phyloP scores from a whole-genome alignment of 176 grass and related monocot species.

The Hordeum marinum region DNA sequence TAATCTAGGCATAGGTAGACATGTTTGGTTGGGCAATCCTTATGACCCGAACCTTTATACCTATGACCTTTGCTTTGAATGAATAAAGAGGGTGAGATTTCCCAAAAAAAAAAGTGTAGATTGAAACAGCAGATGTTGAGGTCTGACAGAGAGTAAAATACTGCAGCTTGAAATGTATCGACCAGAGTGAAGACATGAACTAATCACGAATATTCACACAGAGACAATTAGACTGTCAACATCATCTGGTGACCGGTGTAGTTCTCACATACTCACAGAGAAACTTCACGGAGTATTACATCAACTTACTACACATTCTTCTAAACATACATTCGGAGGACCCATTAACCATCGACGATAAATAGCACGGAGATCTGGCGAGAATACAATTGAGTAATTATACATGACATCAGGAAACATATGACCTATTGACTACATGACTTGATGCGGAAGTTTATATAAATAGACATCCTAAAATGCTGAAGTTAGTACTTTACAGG shows the following conservation, averaged over 20 bases:
- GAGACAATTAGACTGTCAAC: conserved; percentile 23
- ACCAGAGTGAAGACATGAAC: not conserved
- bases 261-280: conserved; percentile 37
- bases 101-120: too few species aligned
- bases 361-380: conserved; percentile 30
- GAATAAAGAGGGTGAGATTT: too few species aligned
- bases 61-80: too few species aligned
- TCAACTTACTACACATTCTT: conserved; percentile 35
- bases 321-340: conserved; percentile 39
- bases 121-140: not conserved
- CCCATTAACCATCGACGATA: conserved; percentile 25
- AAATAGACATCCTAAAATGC: conserved; percentile 50
- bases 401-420: conserved; percentile 44
- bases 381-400: conserved; percentile 41
- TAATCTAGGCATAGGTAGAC: too few species aligned
- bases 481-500: conserved; percentile 73
- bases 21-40: too few species aligned
- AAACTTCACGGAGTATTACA: too few species aligned
- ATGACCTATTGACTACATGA: conserved; percentile 36
- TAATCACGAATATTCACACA: conserved; percentile 15
- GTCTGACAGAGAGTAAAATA: not conserved
- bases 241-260: conserved; percentile 17
- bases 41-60: too few species aligned
- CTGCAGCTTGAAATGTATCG: not conserved
- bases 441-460: conserved; percentile 33